These are phyloP conservation scores for Candida awuae DNA, from an alignment of 805 yeast genomes.

Conservation along the genomic window DNA sequence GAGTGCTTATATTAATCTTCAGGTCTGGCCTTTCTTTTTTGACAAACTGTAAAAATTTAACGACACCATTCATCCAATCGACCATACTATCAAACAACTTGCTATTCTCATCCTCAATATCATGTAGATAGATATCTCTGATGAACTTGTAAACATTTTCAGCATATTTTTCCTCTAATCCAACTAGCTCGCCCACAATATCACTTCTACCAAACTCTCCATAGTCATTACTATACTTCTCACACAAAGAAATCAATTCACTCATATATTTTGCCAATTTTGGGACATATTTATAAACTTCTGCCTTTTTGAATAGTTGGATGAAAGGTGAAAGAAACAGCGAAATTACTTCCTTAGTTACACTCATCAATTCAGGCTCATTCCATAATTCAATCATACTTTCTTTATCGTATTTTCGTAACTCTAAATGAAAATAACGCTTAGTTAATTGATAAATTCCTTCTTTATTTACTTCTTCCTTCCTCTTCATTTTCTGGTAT, in stretches of 20 bases:
- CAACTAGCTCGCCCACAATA: conserved; percentile 59
- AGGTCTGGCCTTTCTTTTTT: conserved; percentile 34
- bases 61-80: conserved; percentile 63
- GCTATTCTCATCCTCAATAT: conserved; percentile 32
- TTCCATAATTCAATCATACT: conserved; percentile 72
- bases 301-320: conserved; percentile 56
- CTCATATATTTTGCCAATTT: conserved; percentile 57
- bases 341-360: conserved; percentile 65
- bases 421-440: conserved; percentile 52
- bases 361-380: conserved; percentile 71
- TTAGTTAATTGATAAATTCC: conserved; percentile 40
- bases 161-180: conserved; percentile 63
- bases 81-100: conserved; percentile 61
- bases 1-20: conserved; percentile 38
- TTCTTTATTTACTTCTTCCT: background rate
- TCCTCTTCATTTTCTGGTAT: background rate
- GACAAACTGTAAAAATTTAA: conserved; percentile 57
- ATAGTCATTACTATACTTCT: conserved; percentile 39
- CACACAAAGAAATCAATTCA: conserved; percentile 56
- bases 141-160: conserved; percentile 65
- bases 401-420: conserved; percentile 70
- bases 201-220: conserved; percentile 36
- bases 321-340: conserved; percentile 71
- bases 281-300: conserved; percentile 55
- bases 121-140: conserved; percentile 76